Conservation (phyloP, 2,329 filamentous ascomycete species). For the Blastomyces gilchristii region DNA sequence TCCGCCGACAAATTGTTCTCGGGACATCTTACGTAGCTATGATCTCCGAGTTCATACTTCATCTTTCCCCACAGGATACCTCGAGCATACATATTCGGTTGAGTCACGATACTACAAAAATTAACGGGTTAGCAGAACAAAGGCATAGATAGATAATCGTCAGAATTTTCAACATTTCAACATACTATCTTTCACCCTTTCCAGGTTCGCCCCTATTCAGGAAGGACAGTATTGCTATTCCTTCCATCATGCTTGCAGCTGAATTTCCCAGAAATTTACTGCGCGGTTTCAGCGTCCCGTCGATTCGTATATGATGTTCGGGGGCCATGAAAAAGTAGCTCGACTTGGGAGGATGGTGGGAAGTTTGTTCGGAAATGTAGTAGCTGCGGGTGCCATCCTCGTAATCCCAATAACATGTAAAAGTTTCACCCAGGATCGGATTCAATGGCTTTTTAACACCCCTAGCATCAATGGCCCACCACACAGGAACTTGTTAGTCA, state of each 20-base stretch:
- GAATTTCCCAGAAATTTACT: slow-evolving; percentile 96
- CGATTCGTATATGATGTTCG: slow-evolving; percentile 85
- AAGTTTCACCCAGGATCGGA: slow-evolving; percentile 88
- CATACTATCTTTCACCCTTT: slow-evolving; percentile 77
- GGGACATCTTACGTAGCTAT: slow-evolving; percentile 84
- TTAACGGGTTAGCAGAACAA: background rate
- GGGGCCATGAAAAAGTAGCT: slow-evolving; percentile 99
- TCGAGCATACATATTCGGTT: slow-evolving; percentile 98
- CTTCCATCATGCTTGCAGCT: slow-evolving; percentile 96
- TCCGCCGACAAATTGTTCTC: slow-evolving; percentile 80
- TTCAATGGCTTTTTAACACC: slow-evolving; percentile 98
- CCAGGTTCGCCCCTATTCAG: slow-evolving; percentile 62
- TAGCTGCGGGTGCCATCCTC: slow-evolving; percentile 75
- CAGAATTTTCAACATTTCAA: slow-evolving; percentile 16
- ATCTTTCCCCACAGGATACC: slow-evolving; percentile 97
- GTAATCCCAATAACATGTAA: slow-evolving; percentile 92
- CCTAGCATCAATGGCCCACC: slow-evolving; percentile 37
- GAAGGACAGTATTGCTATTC: slow-evolving; percentile 75
- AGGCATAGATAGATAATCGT: slow-evolving; percentile 3
- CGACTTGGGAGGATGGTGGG: slow-evolving; percentile 94
- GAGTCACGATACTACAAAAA: slow-evolving; percentile 64
- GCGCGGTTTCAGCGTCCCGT: slow-evolving; percentile 86
- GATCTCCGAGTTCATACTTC: slow-evolving; percentile 97
- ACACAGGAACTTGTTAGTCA: background rate
- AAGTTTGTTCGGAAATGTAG: slow-evolving; percentile 96